Evolutionary conservation across 1,139 yeast genomes (phyloP).

Genomic region (Arxiozyma telluris): DNA sequence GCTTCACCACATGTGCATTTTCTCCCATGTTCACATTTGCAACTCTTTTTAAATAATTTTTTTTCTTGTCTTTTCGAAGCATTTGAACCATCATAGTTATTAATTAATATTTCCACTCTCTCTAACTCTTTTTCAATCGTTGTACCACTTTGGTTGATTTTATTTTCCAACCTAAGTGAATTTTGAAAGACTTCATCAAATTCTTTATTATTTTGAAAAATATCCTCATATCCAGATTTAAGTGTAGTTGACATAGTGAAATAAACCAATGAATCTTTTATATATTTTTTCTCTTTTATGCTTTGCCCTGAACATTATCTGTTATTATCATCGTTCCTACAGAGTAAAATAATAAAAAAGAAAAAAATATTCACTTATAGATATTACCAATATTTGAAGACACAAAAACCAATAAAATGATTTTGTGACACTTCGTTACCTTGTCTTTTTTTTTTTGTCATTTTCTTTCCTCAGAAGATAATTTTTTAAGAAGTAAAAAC

Average conservation of each 20-base stretch:
- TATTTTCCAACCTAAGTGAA: background rate
- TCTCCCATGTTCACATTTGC: background rate
- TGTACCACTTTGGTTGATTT: background rate
- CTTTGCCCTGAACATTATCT: no score
- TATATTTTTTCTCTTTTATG: no score
- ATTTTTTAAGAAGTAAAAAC: no score
- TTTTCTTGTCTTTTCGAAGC: background rate
- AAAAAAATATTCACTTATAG: no score
- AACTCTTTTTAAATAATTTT: background rate
- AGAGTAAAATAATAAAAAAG: no score
- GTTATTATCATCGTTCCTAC: no score
- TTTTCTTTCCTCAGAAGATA: background rate
- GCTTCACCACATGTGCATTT: background rate
- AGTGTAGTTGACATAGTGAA: background rate
- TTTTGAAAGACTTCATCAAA: conserved; percentile 1
- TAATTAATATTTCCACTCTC: background rate
- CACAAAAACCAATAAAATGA: no score
- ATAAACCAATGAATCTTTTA: background rate
- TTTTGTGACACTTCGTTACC: background rate
- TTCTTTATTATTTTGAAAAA: background rate
- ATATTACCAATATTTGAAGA: no score
- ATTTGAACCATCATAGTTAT: background rate
- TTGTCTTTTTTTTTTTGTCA: background rate
- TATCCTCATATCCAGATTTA: background rate
- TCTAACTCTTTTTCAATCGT: background rate